phyloP scores from a whole-genome alignment of 176 grass and related monocot species.

The Cenchrus fungigraminus region DNA sequence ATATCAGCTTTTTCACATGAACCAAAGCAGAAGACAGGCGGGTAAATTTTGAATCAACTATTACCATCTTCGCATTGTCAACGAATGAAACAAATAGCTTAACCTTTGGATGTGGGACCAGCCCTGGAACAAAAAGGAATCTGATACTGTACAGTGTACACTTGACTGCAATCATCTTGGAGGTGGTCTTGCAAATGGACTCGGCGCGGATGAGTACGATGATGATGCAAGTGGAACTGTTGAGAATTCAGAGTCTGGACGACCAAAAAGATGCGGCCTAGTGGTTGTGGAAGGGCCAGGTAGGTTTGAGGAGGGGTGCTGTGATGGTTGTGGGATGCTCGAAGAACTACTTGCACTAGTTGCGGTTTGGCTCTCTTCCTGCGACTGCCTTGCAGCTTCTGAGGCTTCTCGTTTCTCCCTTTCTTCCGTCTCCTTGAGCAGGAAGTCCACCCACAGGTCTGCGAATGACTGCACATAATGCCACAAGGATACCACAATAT shows the following conservation, averaged over 20 bases:
- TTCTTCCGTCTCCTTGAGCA: slow-evolving; percentile 98
- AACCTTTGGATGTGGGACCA: background rate
- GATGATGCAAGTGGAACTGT: slow-evolving; percentile 46
- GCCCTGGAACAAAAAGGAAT: slow-evolving; percentile 1
- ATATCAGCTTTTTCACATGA: slow-evolving; percentile 35
- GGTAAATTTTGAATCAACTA: slow-evolving; percentile 38
- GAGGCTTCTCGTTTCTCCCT: slow-evolving; percentile 83
- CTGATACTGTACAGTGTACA: slow-evolving; percentile 42
- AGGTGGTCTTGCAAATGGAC: slow-evolving; percentile 36
- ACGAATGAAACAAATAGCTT: slow-evolving; percentile 59
- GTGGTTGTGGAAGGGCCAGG: slow-evolving; percentile 48
- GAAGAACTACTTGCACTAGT: slow-evolving; percentile 14
- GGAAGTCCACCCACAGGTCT: slow-evolving; percentile 92
- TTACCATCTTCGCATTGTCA: slow-evolving; percentile 39
- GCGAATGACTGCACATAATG: slow-evolving; percentile 74
- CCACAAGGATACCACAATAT: background rate
- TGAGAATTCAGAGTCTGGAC: slow-evolving; percentile 48
- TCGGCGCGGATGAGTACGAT: background rate
- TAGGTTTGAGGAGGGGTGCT: slow-evolving; percentile 24
- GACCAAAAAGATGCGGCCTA: slow-evolving; percentile 28
- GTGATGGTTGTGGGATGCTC: slow-evolving; percentile 16
- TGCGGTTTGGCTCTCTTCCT: slow-evolving; percentile 27
- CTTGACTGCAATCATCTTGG: slow-evolving; percentile 35
- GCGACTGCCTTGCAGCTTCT: slow-evolving; percentile 41
- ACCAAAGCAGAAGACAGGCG: background rate